phyloP scores from a whole-genome alignment of 768 basidiomycete genomes.

The Suillus subalutaceus region DNA sequence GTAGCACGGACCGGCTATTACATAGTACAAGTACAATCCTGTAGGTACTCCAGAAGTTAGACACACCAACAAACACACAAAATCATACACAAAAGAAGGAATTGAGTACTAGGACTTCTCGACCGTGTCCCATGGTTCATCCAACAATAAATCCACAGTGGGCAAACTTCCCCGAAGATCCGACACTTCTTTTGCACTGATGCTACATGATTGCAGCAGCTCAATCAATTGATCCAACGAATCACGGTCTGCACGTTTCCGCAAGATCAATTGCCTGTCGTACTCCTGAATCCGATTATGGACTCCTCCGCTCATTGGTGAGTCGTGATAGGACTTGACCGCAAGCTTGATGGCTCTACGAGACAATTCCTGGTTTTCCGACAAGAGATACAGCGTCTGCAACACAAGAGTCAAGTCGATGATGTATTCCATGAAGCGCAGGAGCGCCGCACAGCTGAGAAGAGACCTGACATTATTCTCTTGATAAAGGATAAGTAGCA shows the following conservation, averaged over 20 bases:
- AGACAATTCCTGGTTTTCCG: not conserved
- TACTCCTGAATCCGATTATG: not conserved
- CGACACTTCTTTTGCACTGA: not conserved
- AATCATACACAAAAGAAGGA: not conserved
- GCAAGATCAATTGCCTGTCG: not conserved
- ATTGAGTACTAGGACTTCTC: not conserved
- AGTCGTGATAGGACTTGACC: not conserved
- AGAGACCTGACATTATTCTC: not conserved
- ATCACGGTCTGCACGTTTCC: not conserved
- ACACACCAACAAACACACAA: not conserved
- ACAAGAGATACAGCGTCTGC: conserved; percentile 20
- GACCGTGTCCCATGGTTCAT: no score
- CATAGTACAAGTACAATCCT: not conserved
- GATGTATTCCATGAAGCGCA: conserved; percentile 28
- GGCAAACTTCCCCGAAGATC: no score
- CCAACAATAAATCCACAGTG: no score
- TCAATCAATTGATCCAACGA: not conserved
- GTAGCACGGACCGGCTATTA: not conserved
- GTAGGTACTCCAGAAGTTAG: not conserved
- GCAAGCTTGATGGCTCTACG: not conserved
- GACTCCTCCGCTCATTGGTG: not conserved
- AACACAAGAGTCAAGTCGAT: conserved; percentile 29
- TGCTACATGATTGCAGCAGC: not conserved
- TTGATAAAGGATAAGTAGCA: not conserved
- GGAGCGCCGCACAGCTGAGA: conserved; percentile 11